A percentile compares a stretch with the other conserved stretches of the same genome.
Evolutionary conservation across 2,329 filamentous ascomycete species (phyloP).

Genomic region (Neofusicoccum ribis): DNA sequence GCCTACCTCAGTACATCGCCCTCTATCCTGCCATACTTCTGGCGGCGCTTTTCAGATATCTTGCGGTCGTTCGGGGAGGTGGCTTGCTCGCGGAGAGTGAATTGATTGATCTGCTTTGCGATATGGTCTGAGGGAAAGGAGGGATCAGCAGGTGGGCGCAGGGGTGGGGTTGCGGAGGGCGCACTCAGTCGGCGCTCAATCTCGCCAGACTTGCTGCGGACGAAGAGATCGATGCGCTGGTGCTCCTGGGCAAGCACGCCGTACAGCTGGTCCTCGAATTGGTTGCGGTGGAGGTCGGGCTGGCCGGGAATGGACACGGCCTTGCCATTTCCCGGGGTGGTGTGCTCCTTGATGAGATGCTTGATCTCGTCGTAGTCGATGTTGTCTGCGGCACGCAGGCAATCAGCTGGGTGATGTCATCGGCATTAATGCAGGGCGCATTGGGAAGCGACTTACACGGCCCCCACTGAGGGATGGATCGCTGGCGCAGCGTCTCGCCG

Average conservation of each 20-base stretch:
- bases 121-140: constrained; percentile 33
- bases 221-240: constrained; percentile 74
- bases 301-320: constrained; percentile 76
- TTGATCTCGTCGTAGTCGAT: constrained; percentile 89
- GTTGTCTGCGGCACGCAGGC: constrained; percentile 61
- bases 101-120: constrained; percentile 39
- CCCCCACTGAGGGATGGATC: constrained; percentile 81
- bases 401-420: constrained; percentile 24
- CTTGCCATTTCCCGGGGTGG: constrained; percentile 67
- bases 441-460: constrained; percentile 55
- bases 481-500: constrained; percentile 69
- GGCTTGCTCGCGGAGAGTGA: constrained; percentile 25
- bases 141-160: constrained; percentile 16
- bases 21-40: constrained; percentile 53
- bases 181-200: constrained; percentile 68
- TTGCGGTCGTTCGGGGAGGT: constrained; percentile 18
- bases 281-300: constrained; percentile 53
- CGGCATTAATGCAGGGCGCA: neutral
- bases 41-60: constrained; percentile 47
- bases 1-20: constrained; percentile 49
- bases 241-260: constrained; percentile 72
- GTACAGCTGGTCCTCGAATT: constrained; percentile 73
- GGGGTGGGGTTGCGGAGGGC: constrained; percentile 27
- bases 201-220: constrained; percentile 77
- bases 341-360: constrained; percentile 78